Conservation (phyloP, 257 asterid genomes). For the Pogostemon cablin region DNA sequence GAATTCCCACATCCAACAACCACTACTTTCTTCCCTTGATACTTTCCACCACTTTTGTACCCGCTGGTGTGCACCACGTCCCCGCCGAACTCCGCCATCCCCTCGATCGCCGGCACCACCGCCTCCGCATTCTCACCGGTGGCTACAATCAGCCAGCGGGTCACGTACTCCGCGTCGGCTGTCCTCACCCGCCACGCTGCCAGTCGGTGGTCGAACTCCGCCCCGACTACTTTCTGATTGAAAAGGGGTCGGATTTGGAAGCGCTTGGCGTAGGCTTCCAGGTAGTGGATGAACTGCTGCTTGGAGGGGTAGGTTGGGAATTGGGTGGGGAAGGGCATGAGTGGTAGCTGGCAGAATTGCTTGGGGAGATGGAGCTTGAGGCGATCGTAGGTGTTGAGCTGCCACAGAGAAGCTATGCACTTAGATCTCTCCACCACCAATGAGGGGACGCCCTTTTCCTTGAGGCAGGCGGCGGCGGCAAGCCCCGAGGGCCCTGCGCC, state of each 20-base stretch:
- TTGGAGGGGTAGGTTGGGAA: conserved; percentile 80
- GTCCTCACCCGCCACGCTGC: conserved; percentile 67
- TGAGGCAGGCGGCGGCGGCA: conserved; percentile 79
- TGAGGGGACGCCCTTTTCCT: conserved; percentile 56
- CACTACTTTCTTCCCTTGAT: conserved; percentile 57
- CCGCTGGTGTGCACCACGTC: conserved; percentile 66
- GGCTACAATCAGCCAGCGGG: conserved; percentile 76
- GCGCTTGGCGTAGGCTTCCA: conserved; percentile 57
- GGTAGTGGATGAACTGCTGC: conserved; percentile 62
- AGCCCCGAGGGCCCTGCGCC: conserved; percentile 92
- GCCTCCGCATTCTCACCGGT: conserved; percentile 91
- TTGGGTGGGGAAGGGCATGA: conserved; percentile 67
- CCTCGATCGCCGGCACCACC: conserved; percentile 57
- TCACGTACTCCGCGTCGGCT: conserved; percentile 46
- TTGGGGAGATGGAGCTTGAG: conserved; percentile 81
- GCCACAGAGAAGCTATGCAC: conserved; percentile 89
- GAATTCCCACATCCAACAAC: conserved; percentile 96
- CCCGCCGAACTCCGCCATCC: conserved; percentile 57
- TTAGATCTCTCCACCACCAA: conserved; percentile 66
- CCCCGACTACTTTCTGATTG: conserved; percentile 47
- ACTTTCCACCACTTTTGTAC: conserved; percentile 61
- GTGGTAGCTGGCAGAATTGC: conserved; percentile 78
- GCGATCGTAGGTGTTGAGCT: conserved; percentile 78
- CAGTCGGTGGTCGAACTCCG: conserved; percentile 47
- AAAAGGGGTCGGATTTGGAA: conserved; percentile 69